Evolutionary conservation across 805 yeast genomes (phyloP), one percentile per base, ranked within the genome.

Genomic region (Schizosaccharomyces octosporus): DNA sequence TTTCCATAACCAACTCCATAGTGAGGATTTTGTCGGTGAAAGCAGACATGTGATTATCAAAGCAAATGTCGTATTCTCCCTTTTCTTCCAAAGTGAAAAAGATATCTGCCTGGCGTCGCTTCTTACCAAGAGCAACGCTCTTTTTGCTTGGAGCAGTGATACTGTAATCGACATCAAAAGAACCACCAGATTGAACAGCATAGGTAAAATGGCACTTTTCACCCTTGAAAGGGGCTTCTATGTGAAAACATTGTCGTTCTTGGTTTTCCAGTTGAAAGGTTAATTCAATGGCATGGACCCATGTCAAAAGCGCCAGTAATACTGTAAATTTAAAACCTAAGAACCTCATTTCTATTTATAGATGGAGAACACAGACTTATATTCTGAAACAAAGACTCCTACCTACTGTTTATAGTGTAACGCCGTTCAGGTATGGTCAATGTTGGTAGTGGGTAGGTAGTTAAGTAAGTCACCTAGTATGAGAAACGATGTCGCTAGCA

Each of bases 31-130:
- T 87, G 69, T 85, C 89, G 62, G 88, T 83, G 69, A 81, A 81
- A 3, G 89, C 83, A 4, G 87, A 80, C 85, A 84, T 84, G 64
- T 81, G 85, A 71, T 86, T 85, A 67, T 81, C 73, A 74, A 88
- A 87, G 73, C 96, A 88, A 71, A 88, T 83, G 71, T 83, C 84
- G 74, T 87, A 88, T 71, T 88, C 95, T 55, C 96, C 96, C 21
- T 72, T 69, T 61, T 70, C 69, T 54, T 78, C 80, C 27, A 86
- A 94, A 24, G 73, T 75, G 70, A 88, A 81, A 5, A 80, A 75
- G 75, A 83, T 83, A 68, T 87, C 95, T 13, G 89, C 95, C 70
- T 84, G 90, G 70, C 84, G 79, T 69, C 82, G 81, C 66, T 82
- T 81, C 59, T 74, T 73, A 61, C 83, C 84, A 42, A 73, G 67